These are phyloP conservation scores for Hortaea werneckii DNA, from an alignment of 2,329 filamentous ascomycete species.

Conservation along the genomic window DNA sequence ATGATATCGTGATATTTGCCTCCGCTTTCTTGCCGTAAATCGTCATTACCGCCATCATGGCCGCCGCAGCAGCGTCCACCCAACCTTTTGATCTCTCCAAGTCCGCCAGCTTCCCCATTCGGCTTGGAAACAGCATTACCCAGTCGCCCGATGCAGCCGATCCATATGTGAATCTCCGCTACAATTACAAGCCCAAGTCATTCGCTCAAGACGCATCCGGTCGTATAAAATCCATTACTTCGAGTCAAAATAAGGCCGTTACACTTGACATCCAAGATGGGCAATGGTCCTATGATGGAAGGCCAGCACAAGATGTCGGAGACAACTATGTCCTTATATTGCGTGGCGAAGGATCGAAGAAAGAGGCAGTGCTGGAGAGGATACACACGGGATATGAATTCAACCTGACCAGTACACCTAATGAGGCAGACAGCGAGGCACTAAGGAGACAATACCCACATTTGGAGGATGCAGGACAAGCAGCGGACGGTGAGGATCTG, in stretches of 20 bases:
- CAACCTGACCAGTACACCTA: conserved; percentile 66
- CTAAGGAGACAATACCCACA: conserved; percentile 59
- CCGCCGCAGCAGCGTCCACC: conserved; percentile 7
- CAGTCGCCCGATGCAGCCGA: conserved; percentile 7
- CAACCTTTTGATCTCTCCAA: conserved; percentile 17
- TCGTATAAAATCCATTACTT: conserved; percentile 7
- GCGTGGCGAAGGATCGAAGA: conserved; percentile 14
- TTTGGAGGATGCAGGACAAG: conserved; percentile 8
- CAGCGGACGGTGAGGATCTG: conserved; percentile 15
- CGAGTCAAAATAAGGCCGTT: conserved; percentile 1
- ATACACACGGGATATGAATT: conserved; percentile 77
- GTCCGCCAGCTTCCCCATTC: conserved; percentile 18
- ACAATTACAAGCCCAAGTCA: conserved; percentile 36
- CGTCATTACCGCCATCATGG: conserved; percentile 1
- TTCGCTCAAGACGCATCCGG: not conserved
- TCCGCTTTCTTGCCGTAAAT: not conserved
- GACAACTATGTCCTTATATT: conserved; percentile 56
- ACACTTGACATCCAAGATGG: conserved; percentile 1
- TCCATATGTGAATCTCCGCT: conserved; percentile 18
- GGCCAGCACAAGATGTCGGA: conserved; percentile 23
- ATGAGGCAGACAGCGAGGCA: conserved; percentile 50
- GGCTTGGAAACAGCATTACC: conserved; percentile 20
- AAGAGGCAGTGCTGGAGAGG: conserved; percentile 50
- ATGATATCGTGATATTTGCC: not conserved
- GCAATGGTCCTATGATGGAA: conserved; percentile 27